Evolutionary conservation across 306 rosid species (phyloP).

Genomic region (Vigna unguiculata): DNA sequence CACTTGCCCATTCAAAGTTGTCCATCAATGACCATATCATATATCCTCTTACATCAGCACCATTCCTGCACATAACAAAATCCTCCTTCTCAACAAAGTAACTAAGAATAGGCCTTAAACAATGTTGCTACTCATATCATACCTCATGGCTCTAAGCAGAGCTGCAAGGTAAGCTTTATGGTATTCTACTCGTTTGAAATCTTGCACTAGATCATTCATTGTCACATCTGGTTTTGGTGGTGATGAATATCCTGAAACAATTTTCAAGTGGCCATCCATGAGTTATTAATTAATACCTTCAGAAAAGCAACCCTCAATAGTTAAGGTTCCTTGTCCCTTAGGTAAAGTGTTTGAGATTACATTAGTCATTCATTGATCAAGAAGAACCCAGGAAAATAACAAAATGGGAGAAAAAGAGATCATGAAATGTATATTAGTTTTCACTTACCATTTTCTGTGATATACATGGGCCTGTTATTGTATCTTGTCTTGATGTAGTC

Average conservation of each 20-base stretch:
- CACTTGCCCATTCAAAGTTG: conserved; percentile 66
- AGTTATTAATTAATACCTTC: neutral
- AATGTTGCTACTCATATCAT: neutral
- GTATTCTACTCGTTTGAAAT: conserved; percentile 55
- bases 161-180: conserved; percentile 66
- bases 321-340: neutral
- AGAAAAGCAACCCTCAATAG: neutral
- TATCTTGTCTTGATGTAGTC: conserved; percentile 64
- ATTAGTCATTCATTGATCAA: too few species aligned
- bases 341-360: too few species aligned
- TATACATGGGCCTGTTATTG: conserved; percentile 58
- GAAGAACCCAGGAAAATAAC: too few species aligned
- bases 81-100: conserved; percentile 2
- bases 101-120: neutral
- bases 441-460: conserved; percentile 75
- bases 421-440: neutral
- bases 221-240: conserved; percentile 8
- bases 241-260: conserved; percentile 55
- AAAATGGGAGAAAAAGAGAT: neutral
- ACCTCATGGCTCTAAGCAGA: conserved; percentile 65
- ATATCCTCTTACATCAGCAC: conserved; percentile 80
- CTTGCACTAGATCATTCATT: conserved; percentile 50
- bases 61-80: conserved; percentile 51
- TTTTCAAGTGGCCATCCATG: neutral
- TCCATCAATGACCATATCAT: conserved; percentile 72